Evolutionary conservation across 768 basidiomycete genomes (phyloP).

Genomic region (Naematelia encephala): DNA sequence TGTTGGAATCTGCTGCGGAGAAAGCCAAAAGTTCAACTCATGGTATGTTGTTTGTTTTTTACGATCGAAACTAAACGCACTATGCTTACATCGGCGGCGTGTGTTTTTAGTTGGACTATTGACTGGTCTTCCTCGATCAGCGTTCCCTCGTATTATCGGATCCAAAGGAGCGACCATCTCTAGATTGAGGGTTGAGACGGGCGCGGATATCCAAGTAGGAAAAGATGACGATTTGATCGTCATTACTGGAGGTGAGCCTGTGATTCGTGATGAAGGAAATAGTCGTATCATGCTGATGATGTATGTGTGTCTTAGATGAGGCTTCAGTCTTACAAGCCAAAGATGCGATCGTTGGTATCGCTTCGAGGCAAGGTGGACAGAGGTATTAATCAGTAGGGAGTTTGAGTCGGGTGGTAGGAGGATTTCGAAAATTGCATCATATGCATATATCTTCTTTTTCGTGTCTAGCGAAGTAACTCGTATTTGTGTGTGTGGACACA

Average conservation of each 20-base stretch:
- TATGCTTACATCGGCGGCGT: too few relatives aligned
- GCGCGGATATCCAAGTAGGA: conserved; percentile 86
- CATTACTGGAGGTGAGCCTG: conserved; percentile 73
- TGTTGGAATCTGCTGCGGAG: conserved; percentile 39
- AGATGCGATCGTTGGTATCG: conserved; percentile 48
- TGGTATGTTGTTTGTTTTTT: conserved; percentile 24
- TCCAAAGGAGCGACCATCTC: conserved; percentile 80
- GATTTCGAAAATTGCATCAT: not conserved
- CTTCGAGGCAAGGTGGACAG: conserved; percentile 34
- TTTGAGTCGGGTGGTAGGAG: not conserved
- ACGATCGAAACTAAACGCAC: too few relatives aligned
- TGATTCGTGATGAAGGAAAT: too few relatives aligned
- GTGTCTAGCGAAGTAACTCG: too few relatives aligned
- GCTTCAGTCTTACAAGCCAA: conserved; percentile 47
- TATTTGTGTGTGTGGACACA: too few relatives aligned
- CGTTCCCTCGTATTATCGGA: conserved; percentile 91
- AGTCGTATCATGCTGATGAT: too few relatives aligned
- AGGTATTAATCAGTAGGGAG: conserved; percentile 20
- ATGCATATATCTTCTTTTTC: not conserved
- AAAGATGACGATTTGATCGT: conserved; percentile 82
- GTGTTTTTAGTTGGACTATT: conserved; percentile 47
- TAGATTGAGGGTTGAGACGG: conserved; percentile 80
- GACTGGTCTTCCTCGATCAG: conserved; percentile 58
- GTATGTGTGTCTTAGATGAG: conserved; percentile 39
- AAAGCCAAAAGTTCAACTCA: conserved; percentile 44